A percentile compares a stretch with the other conserved stretches of the same genome.
phyloP scores from a whole-genome alignment of 116 monocot genomes.

The Dioscorea cayenensis region DNA sequence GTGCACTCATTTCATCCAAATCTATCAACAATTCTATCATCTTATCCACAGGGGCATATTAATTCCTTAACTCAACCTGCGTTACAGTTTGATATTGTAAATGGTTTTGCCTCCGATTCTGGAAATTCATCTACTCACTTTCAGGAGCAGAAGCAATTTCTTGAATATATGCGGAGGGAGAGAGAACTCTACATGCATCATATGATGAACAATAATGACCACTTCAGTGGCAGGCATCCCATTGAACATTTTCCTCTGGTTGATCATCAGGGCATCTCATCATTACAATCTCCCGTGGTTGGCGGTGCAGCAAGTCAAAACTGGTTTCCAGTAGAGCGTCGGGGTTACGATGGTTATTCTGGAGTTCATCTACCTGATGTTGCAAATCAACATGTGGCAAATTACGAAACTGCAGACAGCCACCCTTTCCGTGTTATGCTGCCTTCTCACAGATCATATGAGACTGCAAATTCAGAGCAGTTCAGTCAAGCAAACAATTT shows the following conservation, averaged over 20 bases:
- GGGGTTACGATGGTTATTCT: slow-evolving; percentile 22
- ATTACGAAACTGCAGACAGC: slow-evolving; percentile 27
- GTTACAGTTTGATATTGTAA: slow-evolving; percentile 19
- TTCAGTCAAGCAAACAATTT: slow-evolving; percentile 17
- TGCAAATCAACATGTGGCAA: slow-evolving; percentile 7
- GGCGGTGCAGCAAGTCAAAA: slow-evolving; percentile 19
- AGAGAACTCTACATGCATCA: slow-evolving; percentile 25
- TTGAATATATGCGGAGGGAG: slow-evolving; percentile 31
- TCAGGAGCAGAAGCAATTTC: slow-evolving; percentile 24
- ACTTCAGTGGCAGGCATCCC: slow-evolving; percentile 12
- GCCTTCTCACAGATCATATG: slow-evolving; percentile 10
- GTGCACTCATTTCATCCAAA: slow-evolving; percentile 22
- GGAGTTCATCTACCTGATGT: slow-evolving; percentile 15
- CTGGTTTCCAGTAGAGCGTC: slow-evolving; percentile 32
- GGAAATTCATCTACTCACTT: slow-evolving; percentile 18
- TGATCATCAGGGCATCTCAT: slow-evolving; percentile 6
- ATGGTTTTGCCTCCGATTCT: background rate
- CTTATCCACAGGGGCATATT: slow-evolving; percentile 24
- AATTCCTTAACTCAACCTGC: slow-evolving; percentile 22
- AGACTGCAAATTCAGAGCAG: slow-evolving; percentile 15
- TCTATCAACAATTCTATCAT: slow-evolving; percentile 18
- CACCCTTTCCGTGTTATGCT: slow-evolving; percentile 54
- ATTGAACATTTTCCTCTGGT: slow-evolving; percentile 18
- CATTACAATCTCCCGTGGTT: background rate
- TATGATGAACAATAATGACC: background rate